Evolutionary conservation across 192 early-diverging fungal species (phyloP), one percentile per base, ranked within the genome.

Genomic region (Backusella sp.): DNA sequence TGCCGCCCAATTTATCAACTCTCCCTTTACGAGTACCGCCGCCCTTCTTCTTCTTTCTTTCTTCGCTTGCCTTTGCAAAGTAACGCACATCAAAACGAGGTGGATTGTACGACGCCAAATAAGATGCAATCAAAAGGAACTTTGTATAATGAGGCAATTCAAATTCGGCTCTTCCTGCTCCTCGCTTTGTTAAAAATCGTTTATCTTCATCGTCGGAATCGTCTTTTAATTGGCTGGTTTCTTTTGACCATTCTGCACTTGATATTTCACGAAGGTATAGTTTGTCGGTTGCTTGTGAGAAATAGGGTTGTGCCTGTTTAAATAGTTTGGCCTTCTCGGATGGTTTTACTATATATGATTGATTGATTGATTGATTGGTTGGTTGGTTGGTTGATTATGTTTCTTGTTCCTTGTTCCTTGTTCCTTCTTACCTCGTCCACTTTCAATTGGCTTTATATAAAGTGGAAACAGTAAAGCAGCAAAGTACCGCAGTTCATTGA

Each of bases 51-150:
- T 80, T 83, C 17, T 11, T 21, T 28, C 76, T 78, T 35, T 74
- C 83, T 34, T 88, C 89, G 9, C 72, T 76, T 0, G 72, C 83
- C 36, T 90, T 89, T 19, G 94, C 79, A 90, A 99, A 99, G 73
- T 94, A 97, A 19, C 94, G 88, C 21, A 91, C 83, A 80, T 99
- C 98, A 39, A 95, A 83, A 17, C 90, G 77, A 12, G 92, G 85
- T 17, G 98, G 97, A 73, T 99, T 99, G 79, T 97, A 98, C 0
- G 95, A 97, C 0, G 97, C 98, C 70, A 99, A 66, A 77, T 92
- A 99, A 5, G 94, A 87, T 0, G 98, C 93, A 32, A 99, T 91
- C 7, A 98, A 82, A 19, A 99, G 85, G 73, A 93, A 97, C 74
- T 96, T 96, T 68, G 96, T 94, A 73, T 92, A 94, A 80, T 94